Evolutionary conservation across 2,329 filamentous ascomycete species (phyloP).

Genomic region (Cordyceps militaris): DNA sequence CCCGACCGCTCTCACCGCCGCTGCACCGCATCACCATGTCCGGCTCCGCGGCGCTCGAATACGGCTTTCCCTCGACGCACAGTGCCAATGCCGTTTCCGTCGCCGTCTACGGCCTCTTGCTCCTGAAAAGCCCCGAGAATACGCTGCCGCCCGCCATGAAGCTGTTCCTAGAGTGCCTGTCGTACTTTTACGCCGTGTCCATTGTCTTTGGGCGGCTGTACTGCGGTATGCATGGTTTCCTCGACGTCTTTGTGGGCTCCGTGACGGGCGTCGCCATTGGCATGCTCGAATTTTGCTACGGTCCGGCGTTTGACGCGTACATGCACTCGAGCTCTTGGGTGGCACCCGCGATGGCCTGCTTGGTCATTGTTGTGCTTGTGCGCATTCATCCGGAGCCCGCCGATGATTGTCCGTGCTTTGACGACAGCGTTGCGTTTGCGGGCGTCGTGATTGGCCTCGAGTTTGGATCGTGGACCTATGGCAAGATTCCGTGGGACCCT

Average conservation of each 20-base stretch:
- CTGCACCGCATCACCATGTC: slow-evolving; percentile 96
- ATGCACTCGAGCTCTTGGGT: slow-evolving; percentile 58
- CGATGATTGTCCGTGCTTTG: slow-evolving; percentile 94
- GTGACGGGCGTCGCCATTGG: slow-evolving; percentile 63
- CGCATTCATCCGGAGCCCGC: slow-evolving; percentile 92
- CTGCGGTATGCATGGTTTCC: slow-evolving; percentile 97
- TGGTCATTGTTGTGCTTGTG: slow-evolving; percentile 68
- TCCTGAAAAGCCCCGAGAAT: slow-evolving; percentile 59
- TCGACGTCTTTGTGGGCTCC: slow-evolving; percentile 80
- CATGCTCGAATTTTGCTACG: slow-evolving; percentile 53
- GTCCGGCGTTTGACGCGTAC: slow-evolving; percentile 59
- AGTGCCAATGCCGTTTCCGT: slow-evolving; percentile 96
- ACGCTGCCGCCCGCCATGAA: slow-evolving; percentile 52
- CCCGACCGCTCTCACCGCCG: slow-evolving; percentile 84
- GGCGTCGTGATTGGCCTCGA: slow-evolving; percentile 84
- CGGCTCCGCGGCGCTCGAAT: slow-evolving; percentile 87
- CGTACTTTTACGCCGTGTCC: slow-evolving; percentile 80
- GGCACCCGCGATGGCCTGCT: slow-evolving; percentile 55
- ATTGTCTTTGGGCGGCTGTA: slow-evolving; percentile 90
- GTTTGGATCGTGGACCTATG: slow-evolving; percentile 76
- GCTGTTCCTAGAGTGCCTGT: slow-evolving; percentile 56
- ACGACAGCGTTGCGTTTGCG: slow-evolving; percentile 89
- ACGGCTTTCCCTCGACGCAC: slow-evolving; percentile 95
- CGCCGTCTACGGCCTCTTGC: slow-evolving; percentile 72
- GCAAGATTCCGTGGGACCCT: slow-evolving; percentile 41